Percentiles rank a stretch among this genome's conserved stretches.
These are phyloP conservation scores for Noccaea caerulescens DNA, from an alignment of 345 rosid species.

Conservation along the genomic window DNA sequence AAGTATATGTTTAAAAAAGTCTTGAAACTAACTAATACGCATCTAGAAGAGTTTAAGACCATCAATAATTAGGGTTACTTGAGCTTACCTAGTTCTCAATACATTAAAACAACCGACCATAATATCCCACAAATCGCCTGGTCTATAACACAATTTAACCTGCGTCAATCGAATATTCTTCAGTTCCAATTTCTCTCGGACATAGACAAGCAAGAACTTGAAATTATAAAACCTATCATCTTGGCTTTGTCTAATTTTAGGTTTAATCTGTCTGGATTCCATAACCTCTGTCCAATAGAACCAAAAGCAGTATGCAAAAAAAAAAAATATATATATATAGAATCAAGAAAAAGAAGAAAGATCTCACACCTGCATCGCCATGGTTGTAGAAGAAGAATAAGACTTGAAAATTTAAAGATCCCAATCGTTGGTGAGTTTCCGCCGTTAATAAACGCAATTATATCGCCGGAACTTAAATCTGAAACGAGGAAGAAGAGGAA, in stretches of 20 bases:
- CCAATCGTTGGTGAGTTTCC: not conserved
- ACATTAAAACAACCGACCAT: slow-evolving; percentile 39
- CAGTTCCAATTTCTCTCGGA: slow-evolving; percentile 32
- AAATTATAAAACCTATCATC: slow-evolving; percentile 5
- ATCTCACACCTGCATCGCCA: slow-evolving; percentile 44
- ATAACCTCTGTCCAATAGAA: not conserved
- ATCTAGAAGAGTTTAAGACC: slow-evolving; percentile 35
- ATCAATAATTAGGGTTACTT: slow-evolving; percentile 20
- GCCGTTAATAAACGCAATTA: not conserved
- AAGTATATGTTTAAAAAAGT: not conserved
- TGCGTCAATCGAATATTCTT: slow-evolving; percentile 43
- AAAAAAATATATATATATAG: too few relatives aligned
- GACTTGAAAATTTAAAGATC: not conserved
- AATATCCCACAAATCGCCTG: slow-evolving; percentile 40
- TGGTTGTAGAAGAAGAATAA: slow-evolving; percentile 36
- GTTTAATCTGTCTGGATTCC: slow-evolving; percentile 13
- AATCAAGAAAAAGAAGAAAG: slow-evolving; percentile 6
- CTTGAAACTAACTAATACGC: slow-evolving; percentile 16
- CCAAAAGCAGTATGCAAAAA: not conserved
- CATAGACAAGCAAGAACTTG: slow-evolving; percentile 24
- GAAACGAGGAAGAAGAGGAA: slow-evolving; percentile 15
- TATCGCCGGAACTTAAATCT: slow-evolving; percentile 3
- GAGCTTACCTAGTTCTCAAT: slow-evolving; percentile 37
- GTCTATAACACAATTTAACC: slow-evolving; percentile 41
- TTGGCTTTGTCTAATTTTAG: slow-evolving; percentile 12